Base-by-base conservation (phyloP, 495 filamentous ascomycete species). In the Hyaloscypha bicolor region DNA sequence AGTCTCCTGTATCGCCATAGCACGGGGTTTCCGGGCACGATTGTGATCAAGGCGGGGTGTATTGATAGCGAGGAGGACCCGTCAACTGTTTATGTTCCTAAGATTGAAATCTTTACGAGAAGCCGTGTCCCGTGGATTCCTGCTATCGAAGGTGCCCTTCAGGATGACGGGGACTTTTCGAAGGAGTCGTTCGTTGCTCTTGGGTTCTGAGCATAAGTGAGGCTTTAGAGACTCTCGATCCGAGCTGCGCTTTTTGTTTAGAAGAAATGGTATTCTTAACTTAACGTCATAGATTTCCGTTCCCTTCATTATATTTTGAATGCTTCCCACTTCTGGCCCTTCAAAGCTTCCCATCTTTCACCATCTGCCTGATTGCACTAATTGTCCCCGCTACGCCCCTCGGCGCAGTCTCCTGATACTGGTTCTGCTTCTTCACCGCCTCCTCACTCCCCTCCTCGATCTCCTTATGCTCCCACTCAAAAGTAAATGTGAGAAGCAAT, bases 401-500 rank as follows among this genome's bases (percentile, higher is more conserved):
- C 2, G 69, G 69, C 21, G 65, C 65, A 2, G 29, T 65, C 21
- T 21, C 1, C 30, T 71, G 69, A 45, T 71, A 71, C 73, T 71
- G 64, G 22, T 69, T 35, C 64, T 75, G 48, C 30, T 71, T 71
- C 59, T 70, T 66, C 62, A 76, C 63, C 12, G 78, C 77, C 25
- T 77, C 78, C 56, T 70, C 59, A 31, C 65, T 68, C 9, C 65
- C 65, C 22, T 42, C 48, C 14, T 74, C 70, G 14, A 78, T 67
- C 6, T 78, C 74, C 0, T 78, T 75, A 59, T 84, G 75, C 14
- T 73, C 74, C 79, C 81, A 84, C 62, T 86, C 82, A 64, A 86
- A 87, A 21, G 81, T 79, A 69, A 84, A 87, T 4, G 85, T 87
- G 76, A 87, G 76, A 31, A 79, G 78, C 8, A 85, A 69, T 32